A percentile compares a stretch with the other conserved stretches of the same genome.
Conservation (phyloP, 2,329 filamentous ascomycete genomes). For the Tolypocladium inflatum region DNA sequence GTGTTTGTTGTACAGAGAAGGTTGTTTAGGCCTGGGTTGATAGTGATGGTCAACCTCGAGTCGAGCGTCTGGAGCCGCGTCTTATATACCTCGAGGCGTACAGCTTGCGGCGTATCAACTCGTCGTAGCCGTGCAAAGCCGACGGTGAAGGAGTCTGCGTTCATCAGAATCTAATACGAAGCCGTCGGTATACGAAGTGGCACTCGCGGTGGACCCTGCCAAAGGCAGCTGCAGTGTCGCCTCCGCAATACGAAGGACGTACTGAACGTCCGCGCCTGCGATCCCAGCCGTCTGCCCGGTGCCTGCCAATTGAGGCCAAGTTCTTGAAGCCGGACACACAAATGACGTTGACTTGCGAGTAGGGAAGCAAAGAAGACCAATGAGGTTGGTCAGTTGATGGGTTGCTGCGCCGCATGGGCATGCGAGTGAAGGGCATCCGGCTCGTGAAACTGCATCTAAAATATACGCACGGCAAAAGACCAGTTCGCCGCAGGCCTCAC, state of each 20-base stretch:
- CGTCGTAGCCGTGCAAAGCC: no score
- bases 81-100: neutral
- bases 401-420: neutral
- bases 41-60: neutral
- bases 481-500: neutral
- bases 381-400: neutral
- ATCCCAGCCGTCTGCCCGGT: no score
- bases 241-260: slow-evolving; percentile 4
- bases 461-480: neutral
- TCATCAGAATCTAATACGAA: neutral
- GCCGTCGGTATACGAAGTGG: neutral
- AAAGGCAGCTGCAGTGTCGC: slow-evolving; percentile 5
- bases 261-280: neutral
- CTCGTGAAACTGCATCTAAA: neutral
- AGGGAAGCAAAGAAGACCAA: neutral
- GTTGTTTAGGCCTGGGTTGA: neutral
- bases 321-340: neutral
- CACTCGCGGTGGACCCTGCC: neutral
- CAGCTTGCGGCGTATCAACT: no score
- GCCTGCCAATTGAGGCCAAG: neutral
- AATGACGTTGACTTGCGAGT: neutral
- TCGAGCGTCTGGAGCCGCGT: neutral
- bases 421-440: neutral
- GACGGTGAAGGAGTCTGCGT: neutral
- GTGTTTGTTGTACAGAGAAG: neutral